These are phyloP conservation scores for Trebouxia sp. DNA, from an alignment of 139 green algal species.

Conservation along the genomic window DNA sequence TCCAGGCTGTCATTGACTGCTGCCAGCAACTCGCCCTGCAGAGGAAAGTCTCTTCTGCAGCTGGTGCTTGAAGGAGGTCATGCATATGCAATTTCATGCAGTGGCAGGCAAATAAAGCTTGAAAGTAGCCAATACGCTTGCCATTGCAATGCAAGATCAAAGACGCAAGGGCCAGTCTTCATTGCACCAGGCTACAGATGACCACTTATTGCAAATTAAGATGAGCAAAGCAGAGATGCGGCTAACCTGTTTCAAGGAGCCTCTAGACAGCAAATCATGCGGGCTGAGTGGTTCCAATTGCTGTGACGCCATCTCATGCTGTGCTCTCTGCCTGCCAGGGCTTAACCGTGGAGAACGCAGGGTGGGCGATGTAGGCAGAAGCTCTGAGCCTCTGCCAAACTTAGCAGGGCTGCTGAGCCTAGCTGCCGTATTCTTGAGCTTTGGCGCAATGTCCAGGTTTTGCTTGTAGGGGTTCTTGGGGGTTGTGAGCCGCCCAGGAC, in stretches of 20 bases:
- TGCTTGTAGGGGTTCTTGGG: constrained; percentile 7
- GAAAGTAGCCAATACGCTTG: not conserved
- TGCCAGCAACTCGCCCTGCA: constrained; percentile 8
- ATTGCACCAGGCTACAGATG: too few relatives aligned
- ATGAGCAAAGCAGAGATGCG: not conserved
- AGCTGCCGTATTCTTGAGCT: not conserved
- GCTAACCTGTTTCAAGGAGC: not conserved
- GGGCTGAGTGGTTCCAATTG: not conserved
- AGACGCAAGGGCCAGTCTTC: too few relatives aligned
- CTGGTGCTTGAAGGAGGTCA: too few relatives aligned
- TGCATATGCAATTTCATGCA: too few relatives aligned
- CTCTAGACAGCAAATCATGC: not conserved
- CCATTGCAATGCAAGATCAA: too few relatives aligned
- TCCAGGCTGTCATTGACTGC: constrained; percentile 10
- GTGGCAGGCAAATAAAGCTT: not conserved
- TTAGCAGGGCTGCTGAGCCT: not conserved
- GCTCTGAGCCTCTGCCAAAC: not conserved
- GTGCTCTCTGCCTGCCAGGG: not conserved
- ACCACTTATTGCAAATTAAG: too few relatives aligned
- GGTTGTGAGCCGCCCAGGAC: not conserved
- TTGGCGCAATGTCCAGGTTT: not conserved
- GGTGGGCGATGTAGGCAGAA: too few relatives aligned
- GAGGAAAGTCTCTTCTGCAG: too few relatives aligned
- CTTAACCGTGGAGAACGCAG: not conserved
- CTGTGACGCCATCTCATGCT: not conserved